phyloP scores from a whole-genome alignment of 805 yeast species.

The Candida koratica region DNA sequence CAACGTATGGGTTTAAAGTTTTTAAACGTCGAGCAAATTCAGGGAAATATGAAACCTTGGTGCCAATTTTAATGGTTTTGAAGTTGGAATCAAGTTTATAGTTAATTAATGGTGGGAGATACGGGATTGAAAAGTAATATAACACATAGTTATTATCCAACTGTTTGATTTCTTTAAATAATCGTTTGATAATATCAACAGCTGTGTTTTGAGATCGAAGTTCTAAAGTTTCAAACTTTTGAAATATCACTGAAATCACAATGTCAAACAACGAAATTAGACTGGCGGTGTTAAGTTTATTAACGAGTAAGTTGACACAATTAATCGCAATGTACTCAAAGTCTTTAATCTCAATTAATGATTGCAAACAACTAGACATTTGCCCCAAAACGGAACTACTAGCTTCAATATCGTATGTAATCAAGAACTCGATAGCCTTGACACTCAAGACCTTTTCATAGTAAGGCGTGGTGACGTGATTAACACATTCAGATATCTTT shows the following conservation, averaged over 20 bases:
- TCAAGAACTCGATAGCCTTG: slow-evolving; percentile 67
- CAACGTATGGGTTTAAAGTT: slow-evolving; percentile 66
- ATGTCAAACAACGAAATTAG: slow-evolving; percentile 68
- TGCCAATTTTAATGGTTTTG: slow-evolving; percentile 30
- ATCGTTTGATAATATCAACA: slow-evolving; percentile 43
- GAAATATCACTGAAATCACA: slow-evolving; percentile 67
- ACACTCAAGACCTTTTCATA: slow-evolving; percentile 69
- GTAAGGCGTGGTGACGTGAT: slow-evolving; percentile 68
- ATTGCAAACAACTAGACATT: slow-evolving; percentile 78
- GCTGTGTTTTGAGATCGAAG: slow-evolving; percentile 49
- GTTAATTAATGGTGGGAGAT: slow-evolving; percentile 33
- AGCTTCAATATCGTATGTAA: slow-evolving; percentile 54
- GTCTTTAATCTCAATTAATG: slow-evolving; percentile 61
- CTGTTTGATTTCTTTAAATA: slow-evolving; percentile 28
- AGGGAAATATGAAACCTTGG: slow-evolving; percentile 36
- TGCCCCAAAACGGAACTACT: slow-evolving; percentile 66
- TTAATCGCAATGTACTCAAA: slow-evolving; percentile 59
- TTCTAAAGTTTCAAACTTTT: slow-evolving; percentile 56
- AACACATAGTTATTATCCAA: slow-evolving; percentile 40
- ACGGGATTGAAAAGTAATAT: slow-evolving; percentile 52
- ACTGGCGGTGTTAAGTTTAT: slow-evolving; percentile 51
- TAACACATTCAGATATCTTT: slow-evolving; percentile 72
- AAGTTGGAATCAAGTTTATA: slow-evolving; percentile 16
- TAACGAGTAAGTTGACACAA: slow-evolving; percentile 65
- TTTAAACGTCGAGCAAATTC: slow-evolving; percentile 55